Evolutionary conservation across 306 rosid species (phyloP).

Genomic region (Rosa chinensis): DNA sequence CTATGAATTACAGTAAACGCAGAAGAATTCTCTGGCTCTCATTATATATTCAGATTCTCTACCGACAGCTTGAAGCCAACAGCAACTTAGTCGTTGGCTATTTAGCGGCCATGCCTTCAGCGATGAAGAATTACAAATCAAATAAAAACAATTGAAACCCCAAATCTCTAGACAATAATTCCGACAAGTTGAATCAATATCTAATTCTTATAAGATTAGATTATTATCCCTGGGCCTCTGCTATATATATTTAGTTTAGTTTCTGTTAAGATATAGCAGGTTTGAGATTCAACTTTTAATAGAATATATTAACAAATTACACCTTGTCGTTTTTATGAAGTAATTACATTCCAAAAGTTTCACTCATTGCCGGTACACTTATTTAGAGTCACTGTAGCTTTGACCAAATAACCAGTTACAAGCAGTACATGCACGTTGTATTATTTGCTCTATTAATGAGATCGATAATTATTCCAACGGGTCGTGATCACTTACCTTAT

Average conservation of each 20-base stretch:
- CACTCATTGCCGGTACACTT: too few species aligned
- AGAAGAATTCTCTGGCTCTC: slow-evolving; percentile 10
- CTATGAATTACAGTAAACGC: neutral
- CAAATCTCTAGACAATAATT: slow-evolving; percentile 12
- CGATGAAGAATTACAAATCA: slow-evolving; percentile 2
- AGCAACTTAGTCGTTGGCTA: neutral
- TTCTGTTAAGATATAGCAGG: neutral
- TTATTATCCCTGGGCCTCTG: neutral
- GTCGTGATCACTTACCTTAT: too few species aligned
- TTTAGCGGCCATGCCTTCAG: neutral
- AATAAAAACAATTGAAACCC: neutral
- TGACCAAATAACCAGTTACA: too few species aligned
- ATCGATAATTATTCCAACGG: too few species aligned
- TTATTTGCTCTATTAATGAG: too few species aligned
- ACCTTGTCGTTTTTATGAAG: too few species aligned
- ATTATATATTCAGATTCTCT: slow-evolving; percentile 11
- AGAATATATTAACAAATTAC: neutral
- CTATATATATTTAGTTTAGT: neutral
- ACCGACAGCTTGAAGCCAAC: slow-evolving; percentile 28
- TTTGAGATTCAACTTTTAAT: neutral
- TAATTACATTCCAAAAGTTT: too few species aligned
- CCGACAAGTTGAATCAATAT: slow-evolving; percentile 6
- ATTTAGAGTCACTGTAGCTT: too few species aligned
- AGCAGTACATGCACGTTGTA: too few species aligned
- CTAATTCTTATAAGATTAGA: neutral